These are phyloP conservation scores for Pseudogymnoascus pannorum DNA, from an alignment of 2,329 filamentous ascomycete genomes.

Conservation along the genomic window DNA sequence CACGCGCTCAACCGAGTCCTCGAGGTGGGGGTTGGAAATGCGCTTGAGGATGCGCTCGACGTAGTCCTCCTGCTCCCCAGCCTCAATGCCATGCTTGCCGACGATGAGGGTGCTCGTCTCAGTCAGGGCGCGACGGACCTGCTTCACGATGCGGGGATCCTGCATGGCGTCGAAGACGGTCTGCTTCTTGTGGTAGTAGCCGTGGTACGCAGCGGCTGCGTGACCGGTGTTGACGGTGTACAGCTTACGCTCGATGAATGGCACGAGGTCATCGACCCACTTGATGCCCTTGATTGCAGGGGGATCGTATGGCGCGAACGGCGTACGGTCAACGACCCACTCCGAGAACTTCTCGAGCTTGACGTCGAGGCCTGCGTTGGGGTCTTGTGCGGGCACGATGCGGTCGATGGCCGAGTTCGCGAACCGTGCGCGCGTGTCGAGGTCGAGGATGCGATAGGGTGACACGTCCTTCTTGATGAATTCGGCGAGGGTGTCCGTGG, in stretches of 20 bases:
- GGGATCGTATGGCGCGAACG: slow-evolving; percentile 64
- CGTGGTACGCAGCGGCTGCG: slow-evolving; percentile 92
- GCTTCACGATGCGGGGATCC: slow-evolving; percentile 69
- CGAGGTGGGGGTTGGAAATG: slow-evolving; percentile 87
- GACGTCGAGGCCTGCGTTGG: slow-evolving; percentile 75
- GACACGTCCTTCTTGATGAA: slow-evolving; percentile 75
- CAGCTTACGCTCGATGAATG: slow-evolving; percentile 98
- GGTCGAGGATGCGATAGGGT: slow-evolving; percentile 56
- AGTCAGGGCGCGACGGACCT: slow-evolving; percentile 70
- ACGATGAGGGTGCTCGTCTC: slow-evolving; percentile 86
- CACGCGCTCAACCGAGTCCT: slow-evolving; percentile 91
- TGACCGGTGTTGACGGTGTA: slow-evolving; percentile 99
- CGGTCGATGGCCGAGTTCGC: slow-evolving; percentile 98
- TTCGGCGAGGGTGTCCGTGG: slow-evolving; percentile 77
- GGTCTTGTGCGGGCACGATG: slow-evolving; percentile 87
- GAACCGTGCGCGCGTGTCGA: slow-evolving; percentile 72
- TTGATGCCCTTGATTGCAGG: slow-evolving; percentile 82
- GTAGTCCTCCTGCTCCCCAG: slow-evolving; percentile 73
- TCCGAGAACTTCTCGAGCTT: slow-evolving; percentile 98
- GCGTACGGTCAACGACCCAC: slow-evolving; percentile 89
- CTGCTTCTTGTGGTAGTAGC: slow-evolving; percentile 75
- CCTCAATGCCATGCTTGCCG: slow-evolving; percentile 73
- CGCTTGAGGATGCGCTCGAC: slow-evolving; percentile 86
- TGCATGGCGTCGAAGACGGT: slow-evolving; percentile 85
- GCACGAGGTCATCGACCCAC: slow-evolving; percentile 84